Conservation (phyloP, 768 basidiomycete genomes). For the Pleurotus salmoneostramineus region DNA sequence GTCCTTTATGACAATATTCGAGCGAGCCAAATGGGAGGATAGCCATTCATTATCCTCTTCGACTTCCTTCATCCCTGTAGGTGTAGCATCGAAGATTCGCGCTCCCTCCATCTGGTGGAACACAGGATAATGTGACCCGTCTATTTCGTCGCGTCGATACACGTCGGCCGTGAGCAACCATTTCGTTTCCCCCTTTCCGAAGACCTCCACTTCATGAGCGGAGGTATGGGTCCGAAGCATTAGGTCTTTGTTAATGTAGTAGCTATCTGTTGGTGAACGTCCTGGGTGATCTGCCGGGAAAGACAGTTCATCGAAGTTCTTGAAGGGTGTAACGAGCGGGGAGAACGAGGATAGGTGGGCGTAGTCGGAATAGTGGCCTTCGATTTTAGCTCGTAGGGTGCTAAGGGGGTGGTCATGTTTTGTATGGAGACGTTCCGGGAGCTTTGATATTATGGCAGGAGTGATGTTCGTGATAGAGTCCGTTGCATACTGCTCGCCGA, state of each 20-base stretch:
- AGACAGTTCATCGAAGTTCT: constrained; percentile 97
- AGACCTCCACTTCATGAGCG: constrained; percentile 96
- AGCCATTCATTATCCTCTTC: constrained; percentile 70
- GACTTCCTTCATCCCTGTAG: constrained; percentile 55
- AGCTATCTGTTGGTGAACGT: constrained; percentile 84
- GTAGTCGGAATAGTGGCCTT: constrained; percentile 78
- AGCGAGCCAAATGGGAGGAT: constrained; percentile 51
- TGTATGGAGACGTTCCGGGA: constrained; percentile 71
- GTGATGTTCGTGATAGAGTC: constrained; percentile 86
- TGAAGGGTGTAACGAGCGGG: constrained; percentile 83
- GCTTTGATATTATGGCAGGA: constrained; percentile 77
- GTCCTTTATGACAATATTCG: constrained; percentile 87
- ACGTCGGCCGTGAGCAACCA: constrained; percentile 98
- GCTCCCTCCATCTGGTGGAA: constrained; percentile 99
- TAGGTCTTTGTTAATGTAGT: constrained; percentile 86
- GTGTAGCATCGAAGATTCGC: constrained; percentile 64
- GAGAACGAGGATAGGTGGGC: constrained; percentile 73
- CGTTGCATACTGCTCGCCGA: constrained; percentile 64
- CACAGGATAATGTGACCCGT: constrained; percentile 93
- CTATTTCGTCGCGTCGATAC: constrained; percentile 97
- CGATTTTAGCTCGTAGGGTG: constrained; percentile 80
- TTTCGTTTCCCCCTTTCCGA: constrained; percentile 65
- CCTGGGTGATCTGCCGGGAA: constrained; percentile 95
- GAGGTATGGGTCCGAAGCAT: constrained; percentile 98
- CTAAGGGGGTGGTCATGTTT: constrained; percentile 79